These are phyloP conservation scores for Vanderwaltozyma polyspora DNA, from an alignment of 805 yeast genomes.

Conservation along the genomic window DNA sequence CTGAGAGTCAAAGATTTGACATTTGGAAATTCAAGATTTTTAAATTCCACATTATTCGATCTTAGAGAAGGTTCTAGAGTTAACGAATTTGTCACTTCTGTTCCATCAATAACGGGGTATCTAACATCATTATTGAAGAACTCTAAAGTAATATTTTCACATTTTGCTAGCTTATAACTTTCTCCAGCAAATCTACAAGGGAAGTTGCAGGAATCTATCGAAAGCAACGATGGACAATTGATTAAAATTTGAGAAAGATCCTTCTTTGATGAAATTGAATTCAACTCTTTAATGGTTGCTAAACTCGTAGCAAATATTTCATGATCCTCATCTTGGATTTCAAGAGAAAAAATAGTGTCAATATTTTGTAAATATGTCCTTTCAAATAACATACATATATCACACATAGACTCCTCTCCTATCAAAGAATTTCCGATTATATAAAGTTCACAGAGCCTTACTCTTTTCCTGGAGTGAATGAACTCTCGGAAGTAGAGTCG, in stretches of 20 bases:
- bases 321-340: slow-evolving; percentile 8
- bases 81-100: slow-evolving; percentile 6
- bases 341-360: slow-evolving; percentile 13
- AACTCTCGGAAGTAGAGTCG: slow-evolving; percentile 20
- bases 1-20: slow-evolving; percentile 7
- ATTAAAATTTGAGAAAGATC: slow-evolving; percentile 7
- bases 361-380: slow-evolving; percentile 15
- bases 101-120: slow-evolving; percentile 16
- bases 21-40: slow-evolving; percentile 10
- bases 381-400: slow-evolving; percentile 17
- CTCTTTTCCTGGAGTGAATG: slow-evolving; percentile 1
- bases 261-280: slow-evolving; percentile 2
- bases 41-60: slow-evolving; percentile 10
- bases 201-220: slow-evolving; percentile 13
- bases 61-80: slow-evolving; percentile 11
- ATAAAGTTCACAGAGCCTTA: slow-evolving; percentile 19
- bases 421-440: slow-evolving; percentile 11
- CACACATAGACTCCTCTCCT: slow-evolving; percentile 9
- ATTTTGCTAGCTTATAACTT: slow-evolving; percentile 12
- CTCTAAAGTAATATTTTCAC: slow-evolving; percentile 14
- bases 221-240: slow-evolving; percentile 10
- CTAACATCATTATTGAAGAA: slow-evolving; percentile 10
- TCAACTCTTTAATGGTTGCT: slow-evolving; percentile 12
- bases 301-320: slow-evolving; percentile 11
- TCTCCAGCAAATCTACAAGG: slow-evolving; percentile 6